A percentile compares a stretch with the other conserved stretches of the same genome.
Conservation (phyloP, 805 yeast species). For the Candida xiaguanensis region DNA sequence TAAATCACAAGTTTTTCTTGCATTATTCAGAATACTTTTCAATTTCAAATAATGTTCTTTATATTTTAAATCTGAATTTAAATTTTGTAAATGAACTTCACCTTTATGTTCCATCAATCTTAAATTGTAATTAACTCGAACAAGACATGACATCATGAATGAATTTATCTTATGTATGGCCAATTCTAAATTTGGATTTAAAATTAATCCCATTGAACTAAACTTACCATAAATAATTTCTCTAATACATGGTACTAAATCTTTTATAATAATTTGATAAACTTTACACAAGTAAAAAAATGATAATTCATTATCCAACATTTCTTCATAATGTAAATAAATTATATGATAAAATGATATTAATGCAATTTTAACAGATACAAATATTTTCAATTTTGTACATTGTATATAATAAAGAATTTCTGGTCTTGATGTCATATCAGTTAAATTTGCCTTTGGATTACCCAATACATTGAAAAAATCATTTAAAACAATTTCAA, state of each 20-base stretch:
- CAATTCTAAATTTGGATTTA: conserved; percentile 31
- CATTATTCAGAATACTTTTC: conserved; percentile 7
- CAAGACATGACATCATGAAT: conserved; percentile 18
- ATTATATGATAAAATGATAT: conserved; percentile 26
- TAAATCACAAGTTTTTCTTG: conserved; percentile 11
- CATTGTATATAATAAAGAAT: conserved; percentile 6
- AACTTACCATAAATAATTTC: conserved; percentile 22
- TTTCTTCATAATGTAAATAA: conserved; percentile 35
- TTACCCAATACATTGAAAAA: conserved; percentile 1
- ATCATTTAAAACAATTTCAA: conserved; percentile 10
- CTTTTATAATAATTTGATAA: conserved; percentile 21
- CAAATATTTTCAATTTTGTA: conserved; percentile 11
- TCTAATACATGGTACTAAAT: conserved; percentile 30
- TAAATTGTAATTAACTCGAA: conserved; percentile 13
- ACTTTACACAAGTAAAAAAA: conserved; percentile 31
- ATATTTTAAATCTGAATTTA: conserved; percentile 12
- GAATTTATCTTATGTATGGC: conserved; percentile 37
- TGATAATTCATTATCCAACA: conserved; percentile 22
- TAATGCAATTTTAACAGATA: conserved; percentile 12
- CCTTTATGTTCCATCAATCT: conserved; percentile 11
- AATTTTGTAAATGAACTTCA: conserved; percentile 9
- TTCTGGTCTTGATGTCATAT: conserved; percentile 3
- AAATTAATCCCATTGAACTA: conserved; percentile 28
- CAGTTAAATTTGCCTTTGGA: neutral
- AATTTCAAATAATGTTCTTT: conserved; percentile 6